Conservation (phyloP, 2,329 filamentous ascomycete genomes). For the Amylocarpus encephaloides region DNA sequence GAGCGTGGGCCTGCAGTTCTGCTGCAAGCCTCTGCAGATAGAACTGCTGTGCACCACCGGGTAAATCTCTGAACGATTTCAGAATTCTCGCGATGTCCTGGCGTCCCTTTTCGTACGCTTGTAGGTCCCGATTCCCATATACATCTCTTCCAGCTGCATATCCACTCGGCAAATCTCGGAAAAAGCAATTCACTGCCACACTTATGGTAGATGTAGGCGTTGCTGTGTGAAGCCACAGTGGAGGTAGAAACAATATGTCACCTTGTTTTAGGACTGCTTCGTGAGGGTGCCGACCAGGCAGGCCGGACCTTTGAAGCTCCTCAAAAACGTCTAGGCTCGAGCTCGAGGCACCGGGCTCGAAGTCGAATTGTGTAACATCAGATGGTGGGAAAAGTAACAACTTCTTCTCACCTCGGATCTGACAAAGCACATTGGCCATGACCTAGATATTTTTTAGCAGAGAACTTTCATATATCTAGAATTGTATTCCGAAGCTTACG, state of each 20-base stretch:
- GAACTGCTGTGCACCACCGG: conserved; percentile 62
- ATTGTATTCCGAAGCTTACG: neutral
- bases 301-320: conserved; percentile 35
- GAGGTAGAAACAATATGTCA: conserved; percentile 74
- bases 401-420: conserved; percentile 67
- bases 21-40: conserved; percentile 67
- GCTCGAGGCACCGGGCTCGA: conserved; percentile 72
- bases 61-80: conserved; percentile 57
- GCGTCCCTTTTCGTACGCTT: conserved; percentile 76
- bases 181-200: conserved; percentile 86
- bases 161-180: conserved; percentile 59
- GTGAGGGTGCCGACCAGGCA: conserved; percentile 53
- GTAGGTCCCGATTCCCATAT: conserved; percentile 81
- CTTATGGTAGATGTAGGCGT: conserved; percentile 53
- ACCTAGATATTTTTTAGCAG: conserved; percentile 44
- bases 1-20: conserved; percentile 45
- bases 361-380: conserved; percentile 63
- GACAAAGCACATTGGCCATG: conserved; percentile 81
- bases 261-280: conserved; percentile 62
- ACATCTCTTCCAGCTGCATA: conserved; percentile 75
- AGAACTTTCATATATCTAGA: neutral
- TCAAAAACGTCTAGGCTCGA: conserved; percentile 70
- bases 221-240: conserved; percentile 78
- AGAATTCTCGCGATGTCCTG: conserved; percentile 63
- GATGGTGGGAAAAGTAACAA: conserved; percentile 72